Conservation (phyloP, 371 early-diverging fungal genomes). For the Mucor mucedo region DNA sequence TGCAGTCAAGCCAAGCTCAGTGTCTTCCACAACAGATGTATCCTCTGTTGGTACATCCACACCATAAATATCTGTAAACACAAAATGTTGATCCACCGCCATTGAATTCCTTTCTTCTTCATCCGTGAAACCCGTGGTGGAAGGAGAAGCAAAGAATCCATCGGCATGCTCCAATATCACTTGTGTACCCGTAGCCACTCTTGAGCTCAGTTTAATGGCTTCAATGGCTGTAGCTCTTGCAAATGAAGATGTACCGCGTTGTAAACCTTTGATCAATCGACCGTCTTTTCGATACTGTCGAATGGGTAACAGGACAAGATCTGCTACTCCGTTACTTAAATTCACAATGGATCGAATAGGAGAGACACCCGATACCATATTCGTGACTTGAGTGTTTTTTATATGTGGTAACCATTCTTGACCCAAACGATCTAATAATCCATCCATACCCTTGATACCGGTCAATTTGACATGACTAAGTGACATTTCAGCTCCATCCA, state of each 20-base stretch:
- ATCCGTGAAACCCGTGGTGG: background rate
- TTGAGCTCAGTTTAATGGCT: slow-evolving; percentile 86
- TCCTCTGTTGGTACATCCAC: slow-evolving; percentile 4
- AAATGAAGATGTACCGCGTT: slow-evolving; percentile 89
- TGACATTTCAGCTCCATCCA: slow-evolving; percentile 90
- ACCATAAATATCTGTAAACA: slow-evolving; percentile 19
- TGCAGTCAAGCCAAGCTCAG: slow-evolving; percentile 73
- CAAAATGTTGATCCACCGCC: slow-evolving; percentile 15
- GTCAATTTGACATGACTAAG: slow-evolving; percentile 75
- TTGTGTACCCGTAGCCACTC: slow-evolving; percentile 90
- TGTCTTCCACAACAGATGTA: background rate
- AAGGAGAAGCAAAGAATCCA: slow-evolving; percentile 63
- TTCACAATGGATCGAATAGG: slow-evolving; percentile 91
- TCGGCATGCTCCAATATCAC: slow-evolving; percentile 91
- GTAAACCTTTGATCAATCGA: slow-evolving; percentile 81
- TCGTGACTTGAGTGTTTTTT: slow-evolving; percentile 83
- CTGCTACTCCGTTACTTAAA: slow-evolving; percentile 90
- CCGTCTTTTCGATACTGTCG: slow-evolving; percentile 95
- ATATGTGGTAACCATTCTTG: slow-evolving; percentile 91
- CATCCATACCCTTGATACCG: slow-evolving; percentile 71
- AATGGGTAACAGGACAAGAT: slow-evolving; percentile 90
- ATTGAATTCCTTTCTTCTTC: too few species aligned
- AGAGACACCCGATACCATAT: slow-evolving; percentile 90
- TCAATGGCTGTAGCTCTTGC: slow-evolving; percentile 90
- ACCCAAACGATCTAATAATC: slow-evolving; percentile 66